These are phyloP conservation scores for Fusarium sp. DNA, from an alignment of 2,329 filamentous ascomycete genomes.

Conservation along the genomic window DNA sequence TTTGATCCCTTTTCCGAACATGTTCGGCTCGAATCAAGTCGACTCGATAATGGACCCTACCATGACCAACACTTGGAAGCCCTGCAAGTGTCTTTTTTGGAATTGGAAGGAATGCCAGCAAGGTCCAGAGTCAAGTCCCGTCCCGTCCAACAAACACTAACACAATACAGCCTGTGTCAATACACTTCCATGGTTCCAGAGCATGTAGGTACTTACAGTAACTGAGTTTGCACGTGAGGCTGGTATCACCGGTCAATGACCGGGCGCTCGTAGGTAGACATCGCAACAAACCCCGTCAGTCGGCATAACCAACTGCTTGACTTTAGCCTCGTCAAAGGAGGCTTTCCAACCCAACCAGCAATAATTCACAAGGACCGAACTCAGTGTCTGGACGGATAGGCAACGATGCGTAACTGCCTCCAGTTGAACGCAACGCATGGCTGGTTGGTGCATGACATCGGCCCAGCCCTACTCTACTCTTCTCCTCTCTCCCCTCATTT, in stretches of 20 bases:
- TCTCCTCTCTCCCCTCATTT: background rate
- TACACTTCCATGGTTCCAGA: background rate
- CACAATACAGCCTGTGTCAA: background rate
- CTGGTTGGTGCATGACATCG: background rate
- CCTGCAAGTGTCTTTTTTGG: background rate
- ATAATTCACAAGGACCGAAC: conserved; percentile 1
- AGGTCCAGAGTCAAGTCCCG: conserved; percentile 1
- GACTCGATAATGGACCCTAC: background rate
- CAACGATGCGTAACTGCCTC: conserved; percentile 5
- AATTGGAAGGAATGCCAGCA: conserved; percentile 12
- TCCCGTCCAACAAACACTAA: background rate
- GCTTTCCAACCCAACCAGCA: conserved; percentile 9
- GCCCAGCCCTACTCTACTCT: background rate
- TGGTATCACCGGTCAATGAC: background rate
- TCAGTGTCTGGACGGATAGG: background rate
- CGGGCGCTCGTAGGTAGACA: background rate
- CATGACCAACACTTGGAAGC: background rate
- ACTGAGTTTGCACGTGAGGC: background rate
- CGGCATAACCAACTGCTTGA: conserved; percentile 25
- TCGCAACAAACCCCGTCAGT: background rate
- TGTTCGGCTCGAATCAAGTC: background rate
- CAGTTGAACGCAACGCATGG: background rate
- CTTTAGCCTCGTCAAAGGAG: conserved; percentile 19
- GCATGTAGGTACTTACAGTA: background rate
- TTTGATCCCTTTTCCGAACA: background rate